Evolutionary conservation across 257 asterid genomes (phyloP), one percentile per base, ranked within the genome.

Genomic region (Salvia miltiorrhiza): DNA sequence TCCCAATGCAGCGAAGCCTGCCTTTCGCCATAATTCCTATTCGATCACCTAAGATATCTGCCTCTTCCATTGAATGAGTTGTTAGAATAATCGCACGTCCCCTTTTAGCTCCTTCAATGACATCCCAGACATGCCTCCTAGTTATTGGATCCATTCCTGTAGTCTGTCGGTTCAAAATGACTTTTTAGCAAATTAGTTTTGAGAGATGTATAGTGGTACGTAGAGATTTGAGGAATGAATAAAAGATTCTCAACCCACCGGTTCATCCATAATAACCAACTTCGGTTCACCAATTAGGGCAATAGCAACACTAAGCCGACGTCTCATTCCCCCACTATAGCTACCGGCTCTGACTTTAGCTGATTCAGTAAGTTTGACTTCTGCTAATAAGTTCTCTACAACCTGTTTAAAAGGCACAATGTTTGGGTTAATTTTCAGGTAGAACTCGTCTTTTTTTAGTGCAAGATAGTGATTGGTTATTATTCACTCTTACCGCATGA

Each of bases 51-150:
- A 93, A 81, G 68, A 90, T 84, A 74, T 93, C 98, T 57, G 97
- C 98, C 81, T 93, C 97, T 75, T 93, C 98, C 98, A 93, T 93
- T 14, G 98, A 90, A 85, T 93, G 98, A 71, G 98, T 93, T 17
- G 98, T 93, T 59, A 93, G 81, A 66, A 93, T 84, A 39, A 93
- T 87, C 9, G 97, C 95, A 40, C 98, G 93, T 44, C 98, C 97
- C 79, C 73, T 85, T 73, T 93, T 93, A 44, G 98, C 95, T 65
- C 75, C 84, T 81, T 88, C 96, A 45, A 90, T 90, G 52, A 90
- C 93, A 75, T 90, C 98, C 98, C 97, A 90, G 47, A 93, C 97
- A 57, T 93, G 93, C 72, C 98, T 85, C 79, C 97, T 80, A 43
- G 96, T 87, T 72, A 93, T 70, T 66, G 98, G 98, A 79, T 93